A percentile compares a stretch with the other conserved stretches of the same genome.
phyloP scores from a whole-genome alignment of 2,329 filamentous ascomycete species.

The Trichoderma gracile region DNA sequence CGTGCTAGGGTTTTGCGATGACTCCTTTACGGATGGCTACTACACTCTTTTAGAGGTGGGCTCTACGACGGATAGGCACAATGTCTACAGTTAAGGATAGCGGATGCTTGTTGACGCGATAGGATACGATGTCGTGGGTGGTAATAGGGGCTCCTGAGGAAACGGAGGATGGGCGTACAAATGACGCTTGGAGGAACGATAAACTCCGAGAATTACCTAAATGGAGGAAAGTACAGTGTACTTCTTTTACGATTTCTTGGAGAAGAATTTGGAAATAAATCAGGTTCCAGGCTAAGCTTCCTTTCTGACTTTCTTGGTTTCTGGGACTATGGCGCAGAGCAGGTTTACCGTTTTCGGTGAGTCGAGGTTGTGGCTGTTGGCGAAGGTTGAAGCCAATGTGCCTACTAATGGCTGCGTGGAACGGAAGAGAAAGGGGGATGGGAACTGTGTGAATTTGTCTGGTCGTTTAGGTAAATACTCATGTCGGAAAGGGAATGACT shows the following conservation, averaged over 20 bases:
- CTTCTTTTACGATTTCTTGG: no score
- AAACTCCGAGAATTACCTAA: neutral
- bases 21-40: neutral
- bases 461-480: no score
- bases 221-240: neutral
- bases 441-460: no score
- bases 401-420: neutral
- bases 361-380: neutral
- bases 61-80: no score
- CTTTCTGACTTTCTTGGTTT: conserved; percentile 9
- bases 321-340: conserved; percentile 2
- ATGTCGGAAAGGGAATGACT: no score
- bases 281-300: neutral
- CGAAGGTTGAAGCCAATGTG: neutral
- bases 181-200: neutral
- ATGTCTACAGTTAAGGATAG: neutral
- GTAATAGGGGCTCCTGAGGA: neutral
- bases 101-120: no score
- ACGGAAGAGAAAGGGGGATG: neutral
- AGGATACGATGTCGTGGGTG: neutral
- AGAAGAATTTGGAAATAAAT: neutral
- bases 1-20: neutral
- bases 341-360: conserved; percentile 12
- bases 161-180: neutral
- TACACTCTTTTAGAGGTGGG: no score